These are phyloP conservation scores for Mycocentrospora acerina DNA, from an alignment of 2,329 filamentous ascomycete species.

Conservation along the genomic window DNA sequence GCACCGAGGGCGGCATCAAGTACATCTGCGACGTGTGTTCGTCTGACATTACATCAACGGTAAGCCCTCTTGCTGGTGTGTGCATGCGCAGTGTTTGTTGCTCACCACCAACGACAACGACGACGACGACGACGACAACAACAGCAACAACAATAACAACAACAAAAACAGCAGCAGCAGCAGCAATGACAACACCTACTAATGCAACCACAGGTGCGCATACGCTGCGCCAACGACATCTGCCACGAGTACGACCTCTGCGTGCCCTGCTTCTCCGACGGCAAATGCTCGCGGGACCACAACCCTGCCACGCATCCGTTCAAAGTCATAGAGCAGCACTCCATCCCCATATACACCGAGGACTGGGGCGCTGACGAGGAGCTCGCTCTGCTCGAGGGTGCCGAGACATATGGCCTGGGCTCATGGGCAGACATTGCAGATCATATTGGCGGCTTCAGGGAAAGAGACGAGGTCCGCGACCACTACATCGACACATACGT, in stretches of 20 bases:
- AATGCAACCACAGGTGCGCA: conserved; percentile 70
- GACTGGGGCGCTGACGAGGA: conserved; percentile 99
- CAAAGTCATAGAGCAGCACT: conserved; percentile 96
- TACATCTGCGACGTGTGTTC: conserved; percentile 98
- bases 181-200: conserved; percentile 1
- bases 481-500: conserved; percentile 91
- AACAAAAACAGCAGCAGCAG: too few relatives aligned
- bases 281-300: conserved; percentile 78
- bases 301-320: conserved; percentile 84
- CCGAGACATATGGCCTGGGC: conserved; percentile 92
- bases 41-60: conserved; percentile 94
- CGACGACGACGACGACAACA: too few relatives aligned
- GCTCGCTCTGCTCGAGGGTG: conserved; percentile 86
- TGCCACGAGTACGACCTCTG: conserved; percentile 97
- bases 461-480: conserved; percentile 92
- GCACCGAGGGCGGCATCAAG: conserved; percentile 75
- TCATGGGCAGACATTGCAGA: conserved; percentile 98
- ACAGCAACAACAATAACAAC: too few relatives aligned
- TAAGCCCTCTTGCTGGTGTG: conserved; percentile 52
- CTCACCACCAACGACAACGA: too few relatives aligned
- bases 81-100: too few relatives aligned
- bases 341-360: conserved; percentile 89
- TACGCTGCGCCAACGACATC: conserved; percentile 76
- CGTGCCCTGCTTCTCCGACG: conserved; percentile 88
- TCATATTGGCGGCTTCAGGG: conserved; percentile 92